A percentile compares a stretch with the other conserved stretches of the same genome.
Evolutionary conservation across 768 basidiomycete species (phyloP).

Genomic region (Pleurotus platypus): DNA sequence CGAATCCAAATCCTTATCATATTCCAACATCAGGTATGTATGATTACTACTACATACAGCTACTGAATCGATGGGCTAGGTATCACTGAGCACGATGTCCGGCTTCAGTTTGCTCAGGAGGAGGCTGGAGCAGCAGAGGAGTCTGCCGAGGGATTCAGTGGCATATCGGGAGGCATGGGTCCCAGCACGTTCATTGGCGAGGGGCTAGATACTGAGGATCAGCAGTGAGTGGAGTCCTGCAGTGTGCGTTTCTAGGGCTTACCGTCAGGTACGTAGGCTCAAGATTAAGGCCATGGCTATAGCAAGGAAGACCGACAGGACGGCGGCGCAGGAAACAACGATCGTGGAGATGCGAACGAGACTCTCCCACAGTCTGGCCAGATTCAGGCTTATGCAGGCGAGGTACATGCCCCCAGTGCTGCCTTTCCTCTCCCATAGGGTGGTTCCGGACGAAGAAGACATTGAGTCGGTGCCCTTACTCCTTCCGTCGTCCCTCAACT

Average conservation of each 20-base stretch:
- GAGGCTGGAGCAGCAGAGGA: neutral
- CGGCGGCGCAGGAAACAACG: neutral
- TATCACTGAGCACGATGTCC: neutral
- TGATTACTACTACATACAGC: neutral
- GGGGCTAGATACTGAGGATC: constrained; percentile 11
- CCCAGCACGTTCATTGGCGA: neutral
- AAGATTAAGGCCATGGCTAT: neutral
- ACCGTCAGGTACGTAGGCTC: neutral
- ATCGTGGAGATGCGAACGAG: neutral
- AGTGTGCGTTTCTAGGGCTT: neutral
- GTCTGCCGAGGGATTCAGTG: neutral
- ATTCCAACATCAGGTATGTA: neutral
- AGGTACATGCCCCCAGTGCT: neutral
- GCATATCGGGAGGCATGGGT: too few species aligned
- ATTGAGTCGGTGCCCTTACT: neutral
- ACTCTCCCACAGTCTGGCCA: neutral
- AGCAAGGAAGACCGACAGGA: neutral
- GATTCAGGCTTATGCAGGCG: neutral
- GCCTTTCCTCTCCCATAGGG: neutral
- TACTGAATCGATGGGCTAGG: neutral
- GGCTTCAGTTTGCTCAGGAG: neutral
- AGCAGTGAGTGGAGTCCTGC: constrained; percentile 12
- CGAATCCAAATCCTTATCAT: neutral
- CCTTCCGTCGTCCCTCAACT: neutral
- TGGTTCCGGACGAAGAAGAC: neutral